Base-by-base conservation (phyloP, 2,329 filamentous ascomycete species). In the Cryphonectria radicalis region DNA sequence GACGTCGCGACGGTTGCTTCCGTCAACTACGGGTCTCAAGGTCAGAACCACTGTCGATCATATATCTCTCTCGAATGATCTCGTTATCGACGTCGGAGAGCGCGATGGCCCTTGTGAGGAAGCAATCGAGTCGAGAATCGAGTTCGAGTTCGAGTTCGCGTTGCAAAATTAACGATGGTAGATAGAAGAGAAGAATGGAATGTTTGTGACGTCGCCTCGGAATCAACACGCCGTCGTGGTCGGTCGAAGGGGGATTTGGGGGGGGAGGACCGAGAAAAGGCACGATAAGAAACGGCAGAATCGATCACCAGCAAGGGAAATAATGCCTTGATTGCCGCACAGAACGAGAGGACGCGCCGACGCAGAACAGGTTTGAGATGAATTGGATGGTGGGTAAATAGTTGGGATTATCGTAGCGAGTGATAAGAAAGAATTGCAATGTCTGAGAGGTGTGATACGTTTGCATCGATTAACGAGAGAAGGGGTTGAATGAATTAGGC, bases 321-420 rank as follows among this genome's bases (percentile, higher is more conserved):
- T 57, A 71, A 71, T 57, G 40, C 43, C 64, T 62, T 66, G 69
- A 68, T 70, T 42, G 63, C 42, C 60, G 25, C 40, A 59, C 69
- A 63, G 70, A 72, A 63, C 67, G 65, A 72, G 67, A 43, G 67
- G 60, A 69, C 57, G 63, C 55, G 63, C 55, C 43, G 55, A 43
- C 28, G 40, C n/a, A 60, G 50, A 50, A 50, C 46, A 42, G 50
- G 22, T 13, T 65, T 35, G 63, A 14, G 43, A 50, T 35, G 42
- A 25, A 35, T 42, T 63, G 37, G 63, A 28, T 37, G 32, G 32
- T 60, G 57, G 6, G 60, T 37, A 62, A 19, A 35, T 11, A 46
- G n/a, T 5, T 28, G 4, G 4, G 50, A 17, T 28, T 57, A 43
- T 63, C 62, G 63, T 53, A 70, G 67, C 67, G 63, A 70, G 67